These are phyloP conservation scores for Sporothrix luriei DNA, from an alignment of 2,329 filamentous ascomycete genomes.

Conservation along the genomic window DNA sequence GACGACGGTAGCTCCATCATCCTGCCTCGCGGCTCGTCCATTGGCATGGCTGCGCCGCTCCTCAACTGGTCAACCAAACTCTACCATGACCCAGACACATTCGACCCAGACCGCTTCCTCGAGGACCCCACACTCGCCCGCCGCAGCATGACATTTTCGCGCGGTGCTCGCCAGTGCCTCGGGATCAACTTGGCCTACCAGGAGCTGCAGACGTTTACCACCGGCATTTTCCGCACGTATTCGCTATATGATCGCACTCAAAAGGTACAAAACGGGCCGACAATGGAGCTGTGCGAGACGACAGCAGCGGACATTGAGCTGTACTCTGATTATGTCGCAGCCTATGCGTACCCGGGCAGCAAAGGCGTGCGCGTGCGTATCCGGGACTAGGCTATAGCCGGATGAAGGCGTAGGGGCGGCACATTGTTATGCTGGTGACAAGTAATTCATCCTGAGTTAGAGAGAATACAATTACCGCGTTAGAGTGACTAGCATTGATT, in stretches of 20 bases:
- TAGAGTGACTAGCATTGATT: no score
- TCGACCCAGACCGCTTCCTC: constrained; percentile 8
- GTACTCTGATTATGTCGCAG: constrained; percentile 11
- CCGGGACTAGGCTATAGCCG: not conserved
- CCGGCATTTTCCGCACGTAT: constrained; percentile 19
- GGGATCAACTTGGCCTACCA: constrained; percentile 26
- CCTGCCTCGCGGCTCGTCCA: constrained; percentile 1
- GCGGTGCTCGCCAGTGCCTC: constrained; percentile 20
- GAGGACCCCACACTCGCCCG: constrained; percentile 4
- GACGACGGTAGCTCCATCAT: constrained; percentile 1
- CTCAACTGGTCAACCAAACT: constrained; percentile 7
- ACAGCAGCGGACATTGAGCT: not conserved
- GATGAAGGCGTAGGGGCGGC: no score
- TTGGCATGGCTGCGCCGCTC: constrained; percentile 15
- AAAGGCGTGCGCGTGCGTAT: constrained; percentile 17
- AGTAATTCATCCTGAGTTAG: no score
- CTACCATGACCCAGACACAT: constrained; percentile 18
- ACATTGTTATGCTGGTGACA: no score
- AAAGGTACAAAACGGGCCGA: not conserved
- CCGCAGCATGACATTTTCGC: constrained; percentile 19
- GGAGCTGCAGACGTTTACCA: constrained; percentile 18
- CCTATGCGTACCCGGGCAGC: constrained; percentile 4
- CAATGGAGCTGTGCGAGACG: constrained; percentile 21
- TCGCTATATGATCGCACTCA: constrained; percentile 1
- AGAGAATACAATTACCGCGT: no score